phyloP scores from a whole-genome alignment of 169 alveolate genomes.

The Cryptosporidium viatorum region DNA sequence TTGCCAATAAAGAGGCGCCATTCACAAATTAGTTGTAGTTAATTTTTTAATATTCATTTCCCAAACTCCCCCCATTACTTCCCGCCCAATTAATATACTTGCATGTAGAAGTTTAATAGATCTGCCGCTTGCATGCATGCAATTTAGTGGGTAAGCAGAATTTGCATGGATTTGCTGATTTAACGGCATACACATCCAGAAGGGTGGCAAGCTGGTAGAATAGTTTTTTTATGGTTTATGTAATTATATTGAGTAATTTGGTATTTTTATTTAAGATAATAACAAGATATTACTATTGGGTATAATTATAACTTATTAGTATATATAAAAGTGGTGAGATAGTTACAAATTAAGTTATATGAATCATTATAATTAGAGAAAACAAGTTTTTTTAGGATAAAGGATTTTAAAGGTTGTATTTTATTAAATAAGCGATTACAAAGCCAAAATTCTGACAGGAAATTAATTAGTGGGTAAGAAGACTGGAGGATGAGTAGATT shows the following conservation, averaged over 20 bases:
- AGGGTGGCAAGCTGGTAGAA: neutral
- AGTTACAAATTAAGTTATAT: neutral
- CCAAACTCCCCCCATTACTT: neutral
- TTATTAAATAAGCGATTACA: no score
- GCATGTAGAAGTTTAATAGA: constrained; percentile 33
- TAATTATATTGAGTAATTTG: neutral
- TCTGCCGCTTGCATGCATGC: constrained; percentile 54
- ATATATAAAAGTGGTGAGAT: no score
- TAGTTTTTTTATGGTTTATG: neutral
- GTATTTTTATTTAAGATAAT: no score
- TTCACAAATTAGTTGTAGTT: no score
- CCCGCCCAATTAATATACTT: constrained; percentile 28
- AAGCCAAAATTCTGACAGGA: neutral
- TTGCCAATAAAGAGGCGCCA: no score
- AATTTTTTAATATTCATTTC: no score
- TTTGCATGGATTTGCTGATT: neutral
- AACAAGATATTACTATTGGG: neutral
- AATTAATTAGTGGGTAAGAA: neutral
- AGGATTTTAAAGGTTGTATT: no score
- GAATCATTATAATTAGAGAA: neutral
- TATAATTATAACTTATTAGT: no score
- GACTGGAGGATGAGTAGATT: constrained; percentile 5
- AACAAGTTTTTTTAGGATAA: neutral
- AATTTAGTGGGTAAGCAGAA: neutral
- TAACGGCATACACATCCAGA: neutral